A percentile compares a stretch with the other conserved stretches of the same genome.
Conservation (phyloP, 108 stramenopile species). For the Parietichytrium sp. region DNA sequence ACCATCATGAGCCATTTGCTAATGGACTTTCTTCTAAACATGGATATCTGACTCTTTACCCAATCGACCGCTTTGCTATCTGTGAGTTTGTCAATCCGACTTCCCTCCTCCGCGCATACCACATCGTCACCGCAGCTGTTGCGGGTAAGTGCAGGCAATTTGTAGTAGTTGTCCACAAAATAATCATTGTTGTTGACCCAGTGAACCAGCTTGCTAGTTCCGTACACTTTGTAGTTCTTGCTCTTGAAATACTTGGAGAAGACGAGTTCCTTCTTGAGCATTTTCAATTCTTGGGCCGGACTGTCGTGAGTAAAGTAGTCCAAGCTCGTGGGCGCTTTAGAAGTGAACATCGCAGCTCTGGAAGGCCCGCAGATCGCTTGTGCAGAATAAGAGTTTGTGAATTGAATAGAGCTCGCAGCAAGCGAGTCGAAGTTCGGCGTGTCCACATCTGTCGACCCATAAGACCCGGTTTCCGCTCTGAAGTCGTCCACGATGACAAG, state of each 20-base stretch:
- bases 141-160: not conserved
- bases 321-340: not conserved
- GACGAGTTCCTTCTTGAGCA: not conserved
- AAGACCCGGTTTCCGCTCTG: not conserved
- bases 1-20: not conserved
- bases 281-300: not conserved
- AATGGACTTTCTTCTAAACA: not conserved
- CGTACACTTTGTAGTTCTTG: not conserved
- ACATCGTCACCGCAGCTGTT: conserved; percentile 15
- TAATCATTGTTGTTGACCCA: not conserved
- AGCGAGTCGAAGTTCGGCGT: not conserved
- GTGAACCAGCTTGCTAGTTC: conserved; percentile 24
- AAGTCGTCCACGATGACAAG: not conserved
- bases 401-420: not conserved
- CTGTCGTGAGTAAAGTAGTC: not conserved
- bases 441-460: not conserved
- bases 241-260: not conserved
- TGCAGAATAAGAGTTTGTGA: not conserved
- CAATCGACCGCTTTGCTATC: conserved; percentile 1
- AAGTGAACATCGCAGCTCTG: not conserved
- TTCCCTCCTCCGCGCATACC: not conserved
- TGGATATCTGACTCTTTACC: not conserved
- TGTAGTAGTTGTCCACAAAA: not conserved
- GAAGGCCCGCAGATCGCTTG: conserved; percentile 20
- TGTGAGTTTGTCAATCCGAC: not conserved